phyloP scores from a whole-genome alignment of 2,329 filamentous ascomycete species.

The Zelopaecilomyces penicillatus region DNA sequence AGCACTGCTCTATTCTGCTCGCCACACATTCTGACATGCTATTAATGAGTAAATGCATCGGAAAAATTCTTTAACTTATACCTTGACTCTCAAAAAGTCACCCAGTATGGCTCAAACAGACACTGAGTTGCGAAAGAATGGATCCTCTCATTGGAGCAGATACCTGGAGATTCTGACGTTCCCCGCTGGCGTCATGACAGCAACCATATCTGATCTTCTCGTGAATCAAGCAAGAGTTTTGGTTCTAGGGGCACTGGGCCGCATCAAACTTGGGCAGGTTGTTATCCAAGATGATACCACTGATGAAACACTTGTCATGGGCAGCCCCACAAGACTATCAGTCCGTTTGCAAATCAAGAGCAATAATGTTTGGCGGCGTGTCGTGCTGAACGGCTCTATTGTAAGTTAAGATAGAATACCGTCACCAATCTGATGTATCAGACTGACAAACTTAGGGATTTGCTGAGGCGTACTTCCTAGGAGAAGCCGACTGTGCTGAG shows the following conservation, averaged over 20 bases:
- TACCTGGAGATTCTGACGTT: too few species aligned
- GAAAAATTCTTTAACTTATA: too few species aligned
- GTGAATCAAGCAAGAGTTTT: not conserved
- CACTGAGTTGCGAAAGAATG: too few species aligned
- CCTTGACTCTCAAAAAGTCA: too few species aligned
- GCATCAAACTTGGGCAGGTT: constrained; percentile 1
- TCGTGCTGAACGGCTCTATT: not conserved
- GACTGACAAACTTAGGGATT: not conserved
- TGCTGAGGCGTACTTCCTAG: constrained; percentile 2
- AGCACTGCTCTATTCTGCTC: too few species aligned
- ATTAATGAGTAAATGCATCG: too few species aligned
- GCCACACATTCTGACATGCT: too few species aligned
- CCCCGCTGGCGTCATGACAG: too few species aligned
- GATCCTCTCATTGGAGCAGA: too few species aligned
- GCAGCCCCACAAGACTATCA: not conserved
- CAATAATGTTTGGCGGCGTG: constrained; percentile 3
- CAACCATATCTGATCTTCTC: not conserved
- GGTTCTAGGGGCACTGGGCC: constrained; percentile 1
- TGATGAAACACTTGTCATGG: not conserved
- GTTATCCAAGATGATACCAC: not conserved
- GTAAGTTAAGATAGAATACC: not conserved
- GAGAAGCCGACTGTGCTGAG: constrained; percentile 43
- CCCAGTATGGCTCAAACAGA: too few species aligned
- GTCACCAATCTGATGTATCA: not conserved
- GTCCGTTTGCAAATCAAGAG: constrained; percentile 1